phyloP scores from a whole-genome alignment of 177 flowering plant species.

The Vitis hybrid region DNA sequence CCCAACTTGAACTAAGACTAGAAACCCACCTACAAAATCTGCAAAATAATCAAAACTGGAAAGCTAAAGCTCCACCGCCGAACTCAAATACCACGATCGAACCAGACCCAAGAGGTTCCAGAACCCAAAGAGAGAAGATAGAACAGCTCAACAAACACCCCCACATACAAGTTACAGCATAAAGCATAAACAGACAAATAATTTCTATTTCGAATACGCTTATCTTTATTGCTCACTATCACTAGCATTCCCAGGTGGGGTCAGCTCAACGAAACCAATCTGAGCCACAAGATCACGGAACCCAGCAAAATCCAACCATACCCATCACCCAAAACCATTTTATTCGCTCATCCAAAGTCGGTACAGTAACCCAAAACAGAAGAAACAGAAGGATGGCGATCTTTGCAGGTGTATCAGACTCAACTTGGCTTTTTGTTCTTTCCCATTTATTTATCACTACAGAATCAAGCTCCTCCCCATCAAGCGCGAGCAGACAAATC shows the following conservation, averaged over 20 bases:
- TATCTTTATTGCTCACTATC: neutral
- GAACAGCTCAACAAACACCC: neutral
- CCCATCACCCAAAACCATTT: neutral
- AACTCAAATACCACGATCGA: neutral
- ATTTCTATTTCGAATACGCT: neutral
- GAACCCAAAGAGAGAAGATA: neutral
- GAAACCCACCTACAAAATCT: constrained; percentile 1
- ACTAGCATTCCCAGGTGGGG: constrained; percentile 12
- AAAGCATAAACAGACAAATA: neutral
- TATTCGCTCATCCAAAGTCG: neutral
- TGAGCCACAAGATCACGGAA: constrained; percentile 10
- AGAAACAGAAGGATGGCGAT: neutral
- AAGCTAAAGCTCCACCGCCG: neutral
- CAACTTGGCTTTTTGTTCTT: neutral
- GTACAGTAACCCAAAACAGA: neutral
- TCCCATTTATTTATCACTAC: too few species aligned
- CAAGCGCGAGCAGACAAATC: too few species aligned
- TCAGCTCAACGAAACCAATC: constrained; percentile 5
- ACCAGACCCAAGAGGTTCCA: neutral
- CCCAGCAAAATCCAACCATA: neutral
- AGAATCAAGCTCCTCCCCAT: too few species aligned
- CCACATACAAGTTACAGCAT: neutral
- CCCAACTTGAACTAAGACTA: neutral
- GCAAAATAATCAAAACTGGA: neutral
- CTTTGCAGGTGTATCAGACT: neutral